These are phyloP conservation scores for Trichoderma sp. DNA, from an alignment of 2,329 filamentous ascomycete genomes.

Conservation along the genomic window DNA sequence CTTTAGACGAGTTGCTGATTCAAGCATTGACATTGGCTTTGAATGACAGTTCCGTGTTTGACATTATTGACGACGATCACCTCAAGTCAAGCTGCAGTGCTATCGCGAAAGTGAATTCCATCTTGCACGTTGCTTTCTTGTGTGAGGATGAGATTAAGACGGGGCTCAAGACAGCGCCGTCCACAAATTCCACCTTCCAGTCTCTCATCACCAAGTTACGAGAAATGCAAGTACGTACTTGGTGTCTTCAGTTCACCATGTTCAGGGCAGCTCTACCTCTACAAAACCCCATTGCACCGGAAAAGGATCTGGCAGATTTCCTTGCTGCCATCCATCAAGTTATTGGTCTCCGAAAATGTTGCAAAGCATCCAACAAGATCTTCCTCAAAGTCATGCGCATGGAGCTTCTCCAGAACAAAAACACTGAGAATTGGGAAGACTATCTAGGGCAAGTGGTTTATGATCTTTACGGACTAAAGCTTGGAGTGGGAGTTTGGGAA, in stretches of 20 bases:
- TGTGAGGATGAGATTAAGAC: constrained; percentile 86
- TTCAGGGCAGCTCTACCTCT: constrained; percentile 78
- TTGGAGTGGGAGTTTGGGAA: constrained; percentile 68
- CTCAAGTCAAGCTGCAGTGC: constrained; percentile 73
- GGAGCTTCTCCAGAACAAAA: constrained; percentile 76
- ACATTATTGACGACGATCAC: constrained; percentile 82
- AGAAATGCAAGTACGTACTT: constrained; percentile 84
- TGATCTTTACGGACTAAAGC: constrained; percentile 80
- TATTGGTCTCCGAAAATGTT: constrained; percentile 81
- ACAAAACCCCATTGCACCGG: constrained; percentile 59
- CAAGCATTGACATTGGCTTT: constrained; percentile 71
- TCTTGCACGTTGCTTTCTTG: constrained; percentile 79
- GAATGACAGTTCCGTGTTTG: constrained; percentile 71
- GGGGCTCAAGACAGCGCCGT: constrained; percentile 67
- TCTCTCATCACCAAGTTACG: constrained; percentile 68
- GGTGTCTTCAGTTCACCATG: constrained; percentile 84
- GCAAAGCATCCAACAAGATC: constrained; percentile 81
- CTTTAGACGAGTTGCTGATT: constrained; percentile 75
- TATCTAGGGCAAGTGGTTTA: constrained; percentile 85
- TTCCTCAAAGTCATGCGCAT: constrained; percentile 88
- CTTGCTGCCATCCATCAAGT: constrained; percentile 82
- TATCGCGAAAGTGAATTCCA: constrained; percentile 69
- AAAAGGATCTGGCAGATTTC: constrained; percentile 77
- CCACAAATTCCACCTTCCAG: constrained; percentile 59
- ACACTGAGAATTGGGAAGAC: constrained; percentile 80